Evolutionary conservation across 768 basidiomycete species (phyloP), one percentile per base, ranked within the genome.

Genomic region (Mycena filopes): DNA sequence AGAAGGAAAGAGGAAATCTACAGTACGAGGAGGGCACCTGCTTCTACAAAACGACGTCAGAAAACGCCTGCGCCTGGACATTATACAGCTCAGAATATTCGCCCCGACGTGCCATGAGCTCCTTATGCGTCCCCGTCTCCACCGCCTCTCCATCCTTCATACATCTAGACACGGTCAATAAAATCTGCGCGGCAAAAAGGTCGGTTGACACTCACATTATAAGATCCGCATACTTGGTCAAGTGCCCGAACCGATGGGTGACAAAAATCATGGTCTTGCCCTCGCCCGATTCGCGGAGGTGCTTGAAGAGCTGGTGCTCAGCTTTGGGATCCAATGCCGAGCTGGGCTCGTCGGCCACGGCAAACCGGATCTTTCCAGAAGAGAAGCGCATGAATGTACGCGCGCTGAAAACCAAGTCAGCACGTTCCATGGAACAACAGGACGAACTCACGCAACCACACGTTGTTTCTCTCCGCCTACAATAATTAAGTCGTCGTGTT

Each of bases 191-290:
- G 20, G 25, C 23, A 41, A 47, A 15, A 29, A 31, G 28, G 36
- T 11, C 36, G 9, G 9, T 23, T 45, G 20, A 41, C 15, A 13
- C 42, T 43, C 42, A 72, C 67, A 71, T 40, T 59, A 74, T 72
- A 21, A 74, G 31, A 59, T 74, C 70, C 31, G 73, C 73, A 33
- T 71, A 68, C 53, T 70, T 71, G 13, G 72, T 72, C 16, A 74
- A 47, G 53, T 72, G 68, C 25, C 73, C 73, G 57, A 74, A 74
- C 15, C 73, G 67, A 55, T 74, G 73, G 4, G 72, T 71, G 15
- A 71, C 65, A 51, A 71, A 72, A 15, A 74, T 41, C 55, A 63
- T 50, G 3, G 66, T 63, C 51, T 64, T 64, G 12, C 62, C 67
- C 18, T 53, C 42, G 45, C 57, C 40, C 9, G 49, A 48, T 29